These are phyloP conservation scores for Colletotrichum sublineola DNA, from an alignment of 2,329 filamentous ascomycete genomes.

Conservation along the genomic window DNA sequence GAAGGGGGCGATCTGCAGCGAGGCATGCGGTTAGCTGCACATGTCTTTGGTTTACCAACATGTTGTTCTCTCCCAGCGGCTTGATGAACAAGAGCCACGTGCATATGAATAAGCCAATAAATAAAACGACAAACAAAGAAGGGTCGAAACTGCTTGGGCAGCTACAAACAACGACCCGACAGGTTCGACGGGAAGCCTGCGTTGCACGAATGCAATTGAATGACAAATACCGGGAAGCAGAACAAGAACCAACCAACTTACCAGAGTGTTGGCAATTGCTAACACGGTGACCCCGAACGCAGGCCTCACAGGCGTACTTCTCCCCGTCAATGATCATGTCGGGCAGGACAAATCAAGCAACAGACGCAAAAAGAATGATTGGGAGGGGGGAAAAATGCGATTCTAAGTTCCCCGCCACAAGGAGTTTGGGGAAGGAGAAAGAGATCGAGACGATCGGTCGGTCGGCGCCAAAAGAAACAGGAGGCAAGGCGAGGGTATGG, in stretches of 20 bases:
- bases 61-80: neutral
- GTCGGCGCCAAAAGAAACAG: slow-evolving; percentile 27
- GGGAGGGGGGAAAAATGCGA: slow-evolving; percentile 28
- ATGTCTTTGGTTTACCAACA: slow-evolving; percentile 4
- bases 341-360: slow-evolving; percentile 37
- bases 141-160: neutral
- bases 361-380: slow-evolving; percentile 21
- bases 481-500: slow-evolving; percentile 25
- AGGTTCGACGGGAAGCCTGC: neutral
- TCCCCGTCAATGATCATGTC: slow-evolving; percentile 91
- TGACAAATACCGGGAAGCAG: neutral
- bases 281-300: slow-evolving; percentile 97
- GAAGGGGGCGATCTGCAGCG: slow-evolving; percentile 83
- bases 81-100: neutral
- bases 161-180: neutral
- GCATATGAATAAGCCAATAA: neutral
- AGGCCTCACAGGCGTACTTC: slow-evolving; percentile 98
- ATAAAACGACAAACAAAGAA: slow-evolving; percentile 1
- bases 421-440: slow-evolving; percentile 24
- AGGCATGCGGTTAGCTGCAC: slow-evolving; percentile 45
- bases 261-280: slow-evolving; percentile 98
- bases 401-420: slow-evolving; percentile 39
- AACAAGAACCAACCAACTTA: slow-evolving; percentile 64
- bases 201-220: slow-evolving; percentile 12
- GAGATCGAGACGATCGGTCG: slow-evolving; percentile 39